These are phyloP conservation scores for Hirschioporus abietinus DNA, from an alignment of 768 basidiomycete genomes.

Conservation along the genomic window DNA sequence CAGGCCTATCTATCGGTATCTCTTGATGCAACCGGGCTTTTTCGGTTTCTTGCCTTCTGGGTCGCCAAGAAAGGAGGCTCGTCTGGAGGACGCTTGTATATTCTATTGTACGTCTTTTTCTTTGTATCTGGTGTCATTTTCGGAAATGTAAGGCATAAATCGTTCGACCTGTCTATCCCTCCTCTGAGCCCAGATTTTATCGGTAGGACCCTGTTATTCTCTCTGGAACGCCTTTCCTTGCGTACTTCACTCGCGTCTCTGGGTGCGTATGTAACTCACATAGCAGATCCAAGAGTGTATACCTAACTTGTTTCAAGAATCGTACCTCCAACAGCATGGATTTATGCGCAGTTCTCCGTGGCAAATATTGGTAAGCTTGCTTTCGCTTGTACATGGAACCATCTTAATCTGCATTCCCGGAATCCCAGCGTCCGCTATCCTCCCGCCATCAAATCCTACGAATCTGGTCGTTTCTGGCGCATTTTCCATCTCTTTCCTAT, in stretches of 20 bases:
- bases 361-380: conserved; percentile 22
- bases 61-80: conserved; percentile 68
- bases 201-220: conserved; percentile 79
- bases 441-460: conserved; percentile 88
- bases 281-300: not conserved
- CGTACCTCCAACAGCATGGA: conserved; percentile 31
- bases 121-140: conserved; percentile 69
- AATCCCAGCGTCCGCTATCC: conserved; percentile 19
- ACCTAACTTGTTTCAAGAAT: conserved; percentile 15
- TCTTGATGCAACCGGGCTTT: conserved; percentile 81
- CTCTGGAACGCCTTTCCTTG: conserved; percentile 85
- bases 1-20: conserved; percentile 78
- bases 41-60: conserved; percentile 85
- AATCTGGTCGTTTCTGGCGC: conserved; percentile 92
- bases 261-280: conserved; percentile 20
- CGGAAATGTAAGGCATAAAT: conserved; percentile 52
- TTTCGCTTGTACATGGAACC: not conserved
- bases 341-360: conserved; percentile 36
- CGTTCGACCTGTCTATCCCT: not conserved
- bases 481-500: conserved; percentile 69
- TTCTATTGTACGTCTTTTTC: conserved; percentile 82
- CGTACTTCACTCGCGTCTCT: conserved; percentile 77
- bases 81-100: conserved; percentile 66
- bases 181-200: not conserved
- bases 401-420: not conserved